A percentile compares a stretch with the other conserved stretches of the same genome.
Conservation (phyloP, 2,329 filamentous ascomycete species). For the Fusarium penzigii region DNA sequence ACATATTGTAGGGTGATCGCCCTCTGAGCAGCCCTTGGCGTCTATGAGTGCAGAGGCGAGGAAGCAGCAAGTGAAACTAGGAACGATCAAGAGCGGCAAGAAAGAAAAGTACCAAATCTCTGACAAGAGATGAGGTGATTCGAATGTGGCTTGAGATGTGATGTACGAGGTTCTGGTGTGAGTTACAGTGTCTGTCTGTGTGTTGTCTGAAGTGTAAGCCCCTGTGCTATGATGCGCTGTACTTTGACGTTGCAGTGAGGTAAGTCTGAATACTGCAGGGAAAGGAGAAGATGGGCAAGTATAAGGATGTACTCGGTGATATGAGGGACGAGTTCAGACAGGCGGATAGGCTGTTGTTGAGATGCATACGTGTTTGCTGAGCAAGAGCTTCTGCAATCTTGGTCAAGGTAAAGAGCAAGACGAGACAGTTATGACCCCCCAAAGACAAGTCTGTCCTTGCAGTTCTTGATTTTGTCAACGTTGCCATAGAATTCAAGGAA, state of each 20-base stretch:
- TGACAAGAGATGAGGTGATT: slow-evolving; percentile 9
- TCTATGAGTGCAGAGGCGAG: slow-evolving; percentile 7
- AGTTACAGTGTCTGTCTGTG: slow-evolving; percentile 21
- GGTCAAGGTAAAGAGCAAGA: slow-evolving; percentile 15
- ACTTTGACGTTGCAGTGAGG: slow-evolving; percentile 1
- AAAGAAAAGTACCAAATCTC: slow-evolving; percentile 6
- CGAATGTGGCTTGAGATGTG: slow-evolving; percentile 25
- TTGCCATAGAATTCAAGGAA: slow-evolving; percentile 18
- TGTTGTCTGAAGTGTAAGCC: slow-evolving; percentile 7
- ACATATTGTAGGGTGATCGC: slow-evolving; percentile 35
- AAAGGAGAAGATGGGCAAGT: slow-evolving; percentile 8
- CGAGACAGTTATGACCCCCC: slow-evolving; percentile 13
- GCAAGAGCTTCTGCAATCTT: slow-evolving; percentile 7
- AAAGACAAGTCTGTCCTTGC: neutral
- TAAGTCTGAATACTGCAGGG: slow-evolving; percentile 19
- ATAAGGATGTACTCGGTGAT: neutral
- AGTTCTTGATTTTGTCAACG: slow-evolving; percentile 8
- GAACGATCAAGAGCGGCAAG: slow-evolving; percentile 8
- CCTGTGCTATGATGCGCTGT: neutral
- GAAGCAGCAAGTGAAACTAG: slow-evolving; percentile 10
- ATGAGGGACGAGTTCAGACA: slow-evolving; percentile 11
- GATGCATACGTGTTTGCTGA: neutral
- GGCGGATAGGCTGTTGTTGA: neutral
- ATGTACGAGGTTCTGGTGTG: slow-evolving; percentile 24
- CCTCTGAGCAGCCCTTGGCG: slow-evolving; percentile 23